Evolutionary conservation across 768 basidiomycete species (phyloP), one percentile per base, ranked within the genome.

Genomic region (Lentinula sp.): DNA sequence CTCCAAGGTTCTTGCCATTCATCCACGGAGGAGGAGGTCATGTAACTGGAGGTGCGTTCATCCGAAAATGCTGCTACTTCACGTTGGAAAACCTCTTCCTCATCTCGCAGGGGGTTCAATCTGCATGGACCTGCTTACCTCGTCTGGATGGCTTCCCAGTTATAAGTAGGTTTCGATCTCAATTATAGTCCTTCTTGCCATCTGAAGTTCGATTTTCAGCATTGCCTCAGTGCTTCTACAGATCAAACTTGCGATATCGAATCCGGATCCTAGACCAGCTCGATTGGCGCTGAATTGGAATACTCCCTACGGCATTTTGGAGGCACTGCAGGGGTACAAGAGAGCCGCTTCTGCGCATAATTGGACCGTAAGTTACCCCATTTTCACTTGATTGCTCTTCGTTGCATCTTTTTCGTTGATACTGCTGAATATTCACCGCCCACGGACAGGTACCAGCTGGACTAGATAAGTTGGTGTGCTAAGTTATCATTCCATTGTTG

Each of bases 1-100:
- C 84, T 28, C 90, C 90, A 0, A 80, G 89, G 28, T 87, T 90
- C 72, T 68, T 88, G 39, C 85, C 87, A 0, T 91, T 90, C 67
- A 79, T 81, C 41, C 78, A 84, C 56, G 88, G 88, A 16, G 88
- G 87, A 3, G 87, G 88, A 7, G 88, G 87, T 0, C 84, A 88
- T 71, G 75, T 90, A 45, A 88, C 86, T 18, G 81, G 79, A 65
- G 87, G 50, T 51, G 6, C 15, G 50, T 23, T 5, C 3, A 15
- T 48, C 4, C 18, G 53, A 41, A 41, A 58, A 53, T 57, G 54
- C 23, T 61, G 28, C 57, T 16, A 32, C 28, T 3, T 3, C 28
- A 0, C 18, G 37, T 43, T 49, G 57, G 18, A 35, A 8, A 48
- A 63, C 52, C 54, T 28, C 53, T 61, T 55, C 61, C 46, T 54